Percentiles rank a stretch among this genome's conserved stretches.
These are phyloP conservation scores for Vitis cinerea DNA, from an alignment of 164 flowering plant genomes.

Conservation along the genomic window DNA sequence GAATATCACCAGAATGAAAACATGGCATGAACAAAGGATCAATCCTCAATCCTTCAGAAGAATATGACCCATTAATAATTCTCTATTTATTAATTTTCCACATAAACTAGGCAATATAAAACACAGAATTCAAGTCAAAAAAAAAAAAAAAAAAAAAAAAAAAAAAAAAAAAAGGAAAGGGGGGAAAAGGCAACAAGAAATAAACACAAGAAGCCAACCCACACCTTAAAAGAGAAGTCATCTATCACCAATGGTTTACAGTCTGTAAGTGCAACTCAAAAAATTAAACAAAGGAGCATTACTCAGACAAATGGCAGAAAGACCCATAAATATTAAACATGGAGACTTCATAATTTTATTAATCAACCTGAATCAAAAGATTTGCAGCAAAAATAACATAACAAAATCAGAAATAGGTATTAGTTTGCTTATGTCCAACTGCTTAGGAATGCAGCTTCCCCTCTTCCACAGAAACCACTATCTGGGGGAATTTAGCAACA, in stretches of 20 bases:
- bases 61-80: background rate
- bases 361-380: background rate
- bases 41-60: background rate
- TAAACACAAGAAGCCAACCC: background rate
- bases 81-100: background rate
- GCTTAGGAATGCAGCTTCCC: no score
- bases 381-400: no score
- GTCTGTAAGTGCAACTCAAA: background rate
- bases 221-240: no score
- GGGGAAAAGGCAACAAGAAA: background rate
- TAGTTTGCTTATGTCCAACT: no score
- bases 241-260: background rate
- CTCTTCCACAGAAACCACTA: no score
- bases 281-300: background rate
- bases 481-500: no score
- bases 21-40: background rate
- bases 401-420: no score
- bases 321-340: background rate
- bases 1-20: no score
- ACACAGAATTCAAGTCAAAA: background rate
- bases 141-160: no score
- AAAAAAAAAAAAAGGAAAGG: no score
- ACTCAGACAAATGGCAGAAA: background rate
- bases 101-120: background rate
- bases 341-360: background rate